Evolutionary conservation across 2,329 filamentous ascomycete species (phyloP).

Genomic region (Hymenoscyphus albidus): DNA sequence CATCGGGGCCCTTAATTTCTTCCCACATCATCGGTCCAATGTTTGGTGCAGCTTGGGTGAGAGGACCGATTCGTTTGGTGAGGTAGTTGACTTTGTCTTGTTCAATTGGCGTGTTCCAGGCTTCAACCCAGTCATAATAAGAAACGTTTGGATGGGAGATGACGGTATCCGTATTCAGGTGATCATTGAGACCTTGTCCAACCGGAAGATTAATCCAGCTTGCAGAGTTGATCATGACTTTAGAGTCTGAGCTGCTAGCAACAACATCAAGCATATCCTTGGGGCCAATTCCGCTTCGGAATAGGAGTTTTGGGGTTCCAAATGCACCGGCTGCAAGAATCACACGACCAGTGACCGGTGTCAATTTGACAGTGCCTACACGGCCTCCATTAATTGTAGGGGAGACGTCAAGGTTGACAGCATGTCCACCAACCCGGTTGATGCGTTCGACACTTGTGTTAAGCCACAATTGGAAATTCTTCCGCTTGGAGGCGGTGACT

Average conservation of each 20-base stretch:
- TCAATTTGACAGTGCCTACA: slow-evolving; percentile 57
- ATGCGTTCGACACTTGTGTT: slow-evolving; percentile 65
- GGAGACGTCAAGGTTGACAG: slow-evolving; percentile 67
- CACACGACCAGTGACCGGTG: slow-evolving; percentile 57
- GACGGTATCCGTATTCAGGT: slow-evolving; percentile 55
- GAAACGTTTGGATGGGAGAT: slow-evolving; percentile 48
- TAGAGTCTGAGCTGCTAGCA: slow-evolving; percentile 45
- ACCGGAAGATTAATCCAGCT: slow-evolving; percentile 58
- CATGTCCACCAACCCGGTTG: slow-evolving; percentile 56
- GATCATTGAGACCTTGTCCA: slow-evolving; percentile 55
- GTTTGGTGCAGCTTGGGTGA: slow-evolving; percentile 62
- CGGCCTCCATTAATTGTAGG: slow-evolving; percentile 50
- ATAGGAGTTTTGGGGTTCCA: slow-evolving; percentile 55
- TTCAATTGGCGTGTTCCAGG: slow-evolving; percentile 47
- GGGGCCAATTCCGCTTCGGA: slow-evolving; percentile 61
- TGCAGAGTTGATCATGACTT: slow-evolving; percentile 46
- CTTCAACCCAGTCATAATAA: slow-evolving; percentile 64
- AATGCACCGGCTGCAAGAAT: slow-evolving; percentile 67
- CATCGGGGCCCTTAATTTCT: slow-evolving; percentile 53
- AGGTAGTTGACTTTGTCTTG: slow-evolving; percentile 45
- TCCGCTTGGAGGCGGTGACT: slow-evolving; percentile 52
- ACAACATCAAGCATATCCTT: slow-evolving; percentile 45
- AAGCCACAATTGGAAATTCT: slow-evolving; percentile 64
- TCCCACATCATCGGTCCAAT: slow-evolving; percentile 62
- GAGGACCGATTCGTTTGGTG: slow-evolving; percentile 52